Conservation (phyloP, 2,329 filamentous ascomycete species). For the Orbilia ellipsospora region DNA sequence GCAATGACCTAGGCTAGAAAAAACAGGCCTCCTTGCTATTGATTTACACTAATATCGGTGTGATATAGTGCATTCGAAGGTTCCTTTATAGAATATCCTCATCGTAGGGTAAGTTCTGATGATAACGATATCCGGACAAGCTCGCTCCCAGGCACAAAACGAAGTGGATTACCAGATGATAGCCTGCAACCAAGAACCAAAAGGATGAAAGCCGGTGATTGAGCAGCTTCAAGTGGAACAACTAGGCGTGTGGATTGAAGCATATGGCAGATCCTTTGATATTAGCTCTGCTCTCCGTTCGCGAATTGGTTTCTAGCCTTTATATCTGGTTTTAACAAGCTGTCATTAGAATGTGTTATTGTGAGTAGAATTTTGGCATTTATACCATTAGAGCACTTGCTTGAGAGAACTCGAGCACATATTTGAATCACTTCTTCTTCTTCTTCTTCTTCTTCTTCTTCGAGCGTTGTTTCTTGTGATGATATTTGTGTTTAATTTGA, state of each 20-base stretch:
- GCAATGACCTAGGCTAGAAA: neutral
- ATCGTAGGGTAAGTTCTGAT: constrained; percentile 88
- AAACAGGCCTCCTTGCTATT: neutral
- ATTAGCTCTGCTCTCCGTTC: too few species aligned
- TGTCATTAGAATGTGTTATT: too few species aligned
- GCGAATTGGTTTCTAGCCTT: too few species aligned
- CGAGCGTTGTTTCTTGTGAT: too few species aligned
- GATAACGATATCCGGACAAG: constrained; percentile 95
- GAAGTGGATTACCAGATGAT: constrained; percentile 86
- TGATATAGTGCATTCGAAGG: constrained; percentile 75
- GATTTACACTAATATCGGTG: neutral
- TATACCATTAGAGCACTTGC: too few species aligned
- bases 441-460: too few species aligned
- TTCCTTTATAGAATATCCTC: constrained; percentile 86
- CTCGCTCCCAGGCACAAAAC: constrained; percentile 89
- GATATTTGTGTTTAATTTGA: too few species aligned
- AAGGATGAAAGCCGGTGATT: constrained; percentile 70
- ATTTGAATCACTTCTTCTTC: too few species aligned
- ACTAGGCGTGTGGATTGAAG: neutral
- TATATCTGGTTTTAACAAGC: too few species aligned
- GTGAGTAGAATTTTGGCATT: too few species aligned
- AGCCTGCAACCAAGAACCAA: constrained; percentile 73
- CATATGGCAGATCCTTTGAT: too few species aligned
- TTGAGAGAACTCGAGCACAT: too few species aligned
- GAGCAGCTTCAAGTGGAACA: neutral